These are phyloP conservation scores for Tetraselmis striata DNA, from an alignment of 139 green algal genomes.

Conservation along the genomic window DNA sequence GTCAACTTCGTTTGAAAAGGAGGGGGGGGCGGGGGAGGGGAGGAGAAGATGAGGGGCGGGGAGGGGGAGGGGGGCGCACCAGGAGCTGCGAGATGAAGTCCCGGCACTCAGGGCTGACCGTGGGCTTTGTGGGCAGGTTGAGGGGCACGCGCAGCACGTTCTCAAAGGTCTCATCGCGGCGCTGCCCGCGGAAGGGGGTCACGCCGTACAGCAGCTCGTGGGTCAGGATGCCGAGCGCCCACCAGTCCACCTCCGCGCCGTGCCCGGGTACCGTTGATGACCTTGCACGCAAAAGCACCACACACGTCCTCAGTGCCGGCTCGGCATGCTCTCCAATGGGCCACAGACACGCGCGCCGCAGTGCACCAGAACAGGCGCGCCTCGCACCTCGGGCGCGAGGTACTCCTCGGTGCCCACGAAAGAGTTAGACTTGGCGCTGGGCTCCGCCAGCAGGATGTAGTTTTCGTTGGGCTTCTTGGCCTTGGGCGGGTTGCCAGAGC, in stretches of 20 bases:
- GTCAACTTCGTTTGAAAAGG: no score
- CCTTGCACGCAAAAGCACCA: no score
- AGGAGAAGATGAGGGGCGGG: no score
- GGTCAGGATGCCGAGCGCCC: constrained; percentile 90
- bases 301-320: no score
- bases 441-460: constrained; percentile 70
- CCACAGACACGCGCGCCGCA: no score
- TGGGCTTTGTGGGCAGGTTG: constrained; percentile 60
- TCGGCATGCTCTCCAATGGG: no score
- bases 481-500: constrained; percentile 3
- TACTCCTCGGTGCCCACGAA: constrained; percentile 87
- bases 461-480: constrained; percentile 14
- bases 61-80: no score
- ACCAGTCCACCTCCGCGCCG: constrained; percentile 73
- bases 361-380: no score
- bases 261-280: no score
- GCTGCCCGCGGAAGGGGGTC: constrained; percentile 37
- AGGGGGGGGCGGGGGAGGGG: no score
- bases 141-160: constrained; percentile 87
- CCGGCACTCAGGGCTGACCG: constrained; percentile 35
- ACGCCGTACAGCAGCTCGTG: constrained; percentile 79
- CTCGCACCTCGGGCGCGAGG: constrained; percentile 72
- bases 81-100: constrained; percentile 78
- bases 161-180: constrained; percentile 87
- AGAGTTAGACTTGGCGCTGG: constrained; percentile 78